Evolutionary conservation across 1,284 basidiomycete genomes (phyloP).

Genomic region (Vanrija sp.): DNA sequence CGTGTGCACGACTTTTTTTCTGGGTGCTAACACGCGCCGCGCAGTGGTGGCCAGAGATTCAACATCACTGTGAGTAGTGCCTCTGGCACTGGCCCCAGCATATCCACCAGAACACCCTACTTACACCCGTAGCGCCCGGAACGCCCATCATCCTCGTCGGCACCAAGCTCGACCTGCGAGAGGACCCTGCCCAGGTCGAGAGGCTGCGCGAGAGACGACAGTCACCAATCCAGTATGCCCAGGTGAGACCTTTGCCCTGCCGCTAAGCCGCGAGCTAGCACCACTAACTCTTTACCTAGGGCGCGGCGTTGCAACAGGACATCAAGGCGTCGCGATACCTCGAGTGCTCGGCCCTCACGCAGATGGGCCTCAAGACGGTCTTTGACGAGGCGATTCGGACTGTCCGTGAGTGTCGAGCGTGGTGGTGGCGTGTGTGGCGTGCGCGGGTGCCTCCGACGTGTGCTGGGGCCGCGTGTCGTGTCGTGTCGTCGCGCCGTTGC

Average conservation of each 20-base stretch:
- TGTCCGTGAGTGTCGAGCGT: conserved; percentile 64
- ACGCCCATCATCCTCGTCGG: conserved; percentile 94
- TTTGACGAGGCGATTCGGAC: conserved; percentile 91
- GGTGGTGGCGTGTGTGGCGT: neutral
- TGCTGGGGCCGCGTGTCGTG: neutral
- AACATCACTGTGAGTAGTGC: conserved; percentile 41
- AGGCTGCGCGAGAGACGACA: conserved; percentile 93
- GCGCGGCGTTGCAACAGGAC: conserved; percentile 84
- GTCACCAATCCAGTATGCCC: conserved; percentile 78
- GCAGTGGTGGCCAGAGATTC: conserved; percentile 52
- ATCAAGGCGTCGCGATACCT: conserved; percentile 56
- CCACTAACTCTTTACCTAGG: conserved; percentile 57
- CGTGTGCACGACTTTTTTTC: neutral
- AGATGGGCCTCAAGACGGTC: conserved; percentile 94
- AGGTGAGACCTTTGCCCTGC: conserved; percentile 16
- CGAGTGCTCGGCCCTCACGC: conserved; percentile 70
- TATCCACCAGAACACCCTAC: conserved; percentile 56
- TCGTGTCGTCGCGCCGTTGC: neutral
- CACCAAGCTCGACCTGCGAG: conserved; percentile 95
- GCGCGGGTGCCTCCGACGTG: neutral
- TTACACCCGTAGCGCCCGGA: conserved; percentile 85
- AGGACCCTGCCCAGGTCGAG: conserved; percentile 85
- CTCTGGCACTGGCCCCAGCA: neutral
- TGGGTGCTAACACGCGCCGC: neutral
- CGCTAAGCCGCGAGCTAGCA: neutral